phyloP scores from a whole-genome alignment of 768 basidiomycete species.

The Galerina sulciceps region DNA sequence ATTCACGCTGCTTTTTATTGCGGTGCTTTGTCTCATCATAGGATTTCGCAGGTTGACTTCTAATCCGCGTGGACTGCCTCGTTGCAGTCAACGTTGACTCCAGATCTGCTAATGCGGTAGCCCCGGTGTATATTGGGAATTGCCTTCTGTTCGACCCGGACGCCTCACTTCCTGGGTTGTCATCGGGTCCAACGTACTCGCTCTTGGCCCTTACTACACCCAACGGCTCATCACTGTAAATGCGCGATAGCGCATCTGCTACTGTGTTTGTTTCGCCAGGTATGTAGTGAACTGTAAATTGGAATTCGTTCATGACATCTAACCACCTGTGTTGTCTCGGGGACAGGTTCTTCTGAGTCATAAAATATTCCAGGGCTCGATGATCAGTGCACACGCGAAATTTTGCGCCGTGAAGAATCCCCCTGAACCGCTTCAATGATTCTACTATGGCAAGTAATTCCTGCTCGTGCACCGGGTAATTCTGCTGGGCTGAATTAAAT shows the following conservation, averaged over 20 bases:
- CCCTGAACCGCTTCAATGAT: constrained; percentile 30
- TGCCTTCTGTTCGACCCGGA: constrained; percentile 1
- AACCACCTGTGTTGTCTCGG: constrained; percentile 40
- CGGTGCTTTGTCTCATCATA: no score
- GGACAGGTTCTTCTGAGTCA: constrained; percentile 38
- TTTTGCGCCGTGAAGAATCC: constrained; percentile 30
- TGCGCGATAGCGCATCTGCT: constrained; percentile 43
- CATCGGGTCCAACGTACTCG: constrained; percentile 25
- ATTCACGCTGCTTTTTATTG: constrained; percentile 10
- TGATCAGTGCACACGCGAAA: constrained; percentile 39
- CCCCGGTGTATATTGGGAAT: constrained; percentile 8
- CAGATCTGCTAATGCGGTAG: constrained; percentile 10
- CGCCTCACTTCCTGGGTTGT: constrained; percentile 4
- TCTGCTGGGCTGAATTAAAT: constrained; percentile 36
- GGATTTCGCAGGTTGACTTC: no score
- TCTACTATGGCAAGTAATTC: constrained; percentile 40
- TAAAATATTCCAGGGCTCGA: constrained; percentile 32
- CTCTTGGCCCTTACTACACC: constrained; percentile 19
- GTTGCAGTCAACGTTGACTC: no score
- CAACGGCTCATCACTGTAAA: constrained; percentile 23
- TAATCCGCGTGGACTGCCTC: no score
- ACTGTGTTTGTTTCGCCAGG: constrained; percentile 40
- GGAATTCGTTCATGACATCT: constrained; percentile 40
- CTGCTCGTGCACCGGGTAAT: constrained; percentile 42
- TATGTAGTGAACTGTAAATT: constrained; percentile 37